Percentiles rank a stretch among this genome's conserved stretches.
These are phyloP conservation scores for Sugiyamaella grinbergsii DNA, from an alignment of 1,139 yeast species.

Conservation along the genomic window DNA sequence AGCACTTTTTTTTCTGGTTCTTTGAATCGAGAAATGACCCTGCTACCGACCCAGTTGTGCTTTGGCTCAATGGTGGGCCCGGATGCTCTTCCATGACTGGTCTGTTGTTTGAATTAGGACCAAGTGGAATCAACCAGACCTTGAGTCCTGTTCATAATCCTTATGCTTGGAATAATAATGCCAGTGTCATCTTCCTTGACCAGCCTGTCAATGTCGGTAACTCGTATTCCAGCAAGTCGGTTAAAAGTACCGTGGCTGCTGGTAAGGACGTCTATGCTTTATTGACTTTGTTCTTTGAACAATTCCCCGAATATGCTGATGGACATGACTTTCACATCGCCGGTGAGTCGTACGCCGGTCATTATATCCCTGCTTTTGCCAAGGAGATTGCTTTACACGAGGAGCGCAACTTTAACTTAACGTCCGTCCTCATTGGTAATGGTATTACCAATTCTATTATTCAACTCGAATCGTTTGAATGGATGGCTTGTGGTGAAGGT, in stretches of 20 bases:
- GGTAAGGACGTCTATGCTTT: conserved; percentile 80
- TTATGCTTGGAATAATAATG: conserved; percentile 84
- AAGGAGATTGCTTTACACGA: conserved; percentile 64
- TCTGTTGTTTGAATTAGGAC: conserved; percentile 88
- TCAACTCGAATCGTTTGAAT: conserved; percentile 86
- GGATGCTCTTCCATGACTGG: conserved; percentile 92
- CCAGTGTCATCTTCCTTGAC: conserved; percentile 87
- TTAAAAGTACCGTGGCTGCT: conserved; percentile 66
- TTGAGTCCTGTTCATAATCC: conserved; percentile 76
- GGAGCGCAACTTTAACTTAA: conserved; percentile 66
- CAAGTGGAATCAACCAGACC: conserved; percentile 67
- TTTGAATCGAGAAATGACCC: conserved; percentile 93
- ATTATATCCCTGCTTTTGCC: conserved; percentile 80
- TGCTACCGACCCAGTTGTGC: conserved; percentile 73
- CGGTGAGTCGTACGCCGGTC: conserved; percentile 90
- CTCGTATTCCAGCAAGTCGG: conserved; percentile 64
- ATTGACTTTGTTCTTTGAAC: conserved; percentile 72
- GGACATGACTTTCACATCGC: conserved; percentile 70
- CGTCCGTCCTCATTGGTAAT: conserved; percentile 91
- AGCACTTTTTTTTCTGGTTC: conserved; percentile 83
- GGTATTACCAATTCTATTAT: conserved; percentile 92
- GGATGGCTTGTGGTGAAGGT: conserved; percentile 97
- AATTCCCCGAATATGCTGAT: conserved; percentile 65
- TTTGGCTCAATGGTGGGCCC: conserved; percentile 92
- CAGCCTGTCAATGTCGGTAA: conserved; percentile 95